A percentile compares a stretch with the other conserved stretches of the same genome.
phyloP scores from a whole-genome alignment of 2,329 filamentous ascomycete genomes.

The Colletotrichum australisinense region DNA sequence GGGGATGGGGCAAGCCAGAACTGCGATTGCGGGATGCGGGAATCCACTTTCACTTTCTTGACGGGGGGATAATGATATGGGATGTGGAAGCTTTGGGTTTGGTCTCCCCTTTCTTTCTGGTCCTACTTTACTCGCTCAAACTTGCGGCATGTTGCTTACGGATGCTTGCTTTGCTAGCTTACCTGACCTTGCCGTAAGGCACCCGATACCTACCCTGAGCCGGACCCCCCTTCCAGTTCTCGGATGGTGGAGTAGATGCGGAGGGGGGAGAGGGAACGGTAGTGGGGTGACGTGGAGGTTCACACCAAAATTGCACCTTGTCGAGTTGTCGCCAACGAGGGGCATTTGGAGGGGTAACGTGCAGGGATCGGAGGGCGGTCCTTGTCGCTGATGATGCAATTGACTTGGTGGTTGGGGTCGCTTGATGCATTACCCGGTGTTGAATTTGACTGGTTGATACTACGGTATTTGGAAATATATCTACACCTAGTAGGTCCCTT shows the following conservation, averaged over 20 bases:
- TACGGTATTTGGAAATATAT: not conserved
- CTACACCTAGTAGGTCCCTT: too few species aligned
- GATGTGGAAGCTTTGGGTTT: not conserved
- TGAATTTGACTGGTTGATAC: not conserved
- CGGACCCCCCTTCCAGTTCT: not conserved
- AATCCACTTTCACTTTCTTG: conserved; percentile 10
- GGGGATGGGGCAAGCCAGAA: not conserved
- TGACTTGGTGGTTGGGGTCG: not conserved
- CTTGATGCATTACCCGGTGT: not conserved
- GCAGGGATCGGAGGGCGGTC: conserved; percentile 1
- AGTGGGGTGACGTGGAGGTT: not conserved
- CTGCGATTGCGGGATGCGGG: conserved; percentile 14
- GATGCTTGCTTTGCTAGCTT: not conserved
- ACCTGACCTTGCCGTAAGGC: not conserved
- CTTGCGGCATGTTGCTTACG: conserved; percentile 13
- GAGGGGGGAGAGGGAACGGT: not conserved
- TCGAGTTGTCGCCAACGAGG: not conserved
- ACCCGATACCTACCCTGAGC: not conserved
- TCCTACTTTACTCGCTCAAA: not conserved
- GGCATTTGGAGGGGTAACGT: not conserved
- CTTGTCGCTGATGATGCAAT: conserved; percentile 33
- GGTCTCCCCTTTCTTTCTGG: not conserved
- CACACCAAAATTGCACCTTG: too few species aligned
- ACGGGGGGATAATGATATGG: too few species aligned
- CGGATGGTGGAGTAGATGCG: conserved; percentile 28